Evolutionary conservation across 1,139 yeast genomes (phyloP).

Genomic region (Pichia sp.): DNA sequence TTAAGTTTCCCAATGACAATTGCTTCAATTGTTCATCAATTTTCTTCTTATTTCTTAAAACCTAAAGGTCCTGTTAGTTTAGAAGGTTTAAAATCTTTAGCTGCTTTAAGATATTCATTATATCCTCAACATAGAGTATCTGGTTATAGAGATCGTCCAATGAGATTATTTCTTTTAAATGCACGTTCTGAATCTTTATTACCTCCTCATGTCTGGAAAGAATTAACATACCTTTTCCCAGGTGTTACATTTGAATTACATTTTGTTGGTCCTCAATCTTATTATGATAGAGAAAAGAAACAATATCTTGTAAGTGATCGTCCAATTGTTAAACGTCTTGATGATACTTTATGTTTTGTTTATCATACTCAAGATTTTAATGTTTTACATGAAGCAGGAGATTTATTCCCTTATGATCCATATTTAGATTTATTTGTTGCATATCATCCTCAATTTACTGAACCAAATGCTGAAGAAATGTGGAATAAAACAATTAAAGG

Average conservation of each 20-base stretch:
- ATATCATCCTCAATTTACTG: slow-evolving; percentile 92
- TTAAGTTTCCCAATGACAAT: slow-evolving; percentile 89
- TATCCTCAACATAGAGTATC: slow-evolving; percentile 64
- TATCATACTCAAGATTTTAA: slow-evolving; percentile 91
- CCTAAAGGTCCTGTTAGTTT: slow-evolving; percentile 86
- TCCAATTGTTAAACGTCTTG: slow-evolving; percentile 68
- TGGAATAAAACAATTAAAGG: slow-evolving; percentile 86
- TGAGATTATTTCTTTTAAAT: slow-evolving; percentile 84
- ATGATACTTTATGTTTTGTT: slow-evolving; percentile 66
- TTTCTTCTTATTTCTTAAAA: slow-evolving; percentile 71
- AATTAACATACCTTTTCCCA: slow-evolving; percentile 81
- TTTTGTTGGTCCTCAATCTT: slow-evolving; percentile 90
- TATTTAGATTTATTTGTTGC: slow-evolving; percentile 86
- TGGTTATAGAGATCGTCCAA: slow-evolving; percentile 74
- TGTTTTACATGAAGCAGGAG: slow-evolving; percentile 83
- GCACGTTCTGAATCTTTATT: slow-evolving; percentile 91
- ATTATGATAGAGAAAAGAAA: slow-evolving; percentile 59
- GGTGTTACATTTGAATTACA: slow-evolving; percentile 76
- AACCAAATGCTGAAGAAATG: slow-evolving; percentile 70
- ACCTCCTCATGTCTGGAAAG: slow-evolving; percentile 96
- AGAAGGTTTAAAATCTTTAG: slow-evolving; percentile 88
- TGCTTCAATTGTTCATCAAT: slow-evolving; percentile 75
- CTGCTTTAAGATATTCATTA: slow-evolving; percentile 84
- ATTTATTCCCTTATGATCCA: slow-evolving; percentile 96
- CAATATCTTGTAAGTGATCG: slow-evolving; percentile 47